These are phyloP conservation scores for Alisma plantagoaquatica DNA, from an alignment of 106 monocot species.

Conservation along the genomic window DNA sequence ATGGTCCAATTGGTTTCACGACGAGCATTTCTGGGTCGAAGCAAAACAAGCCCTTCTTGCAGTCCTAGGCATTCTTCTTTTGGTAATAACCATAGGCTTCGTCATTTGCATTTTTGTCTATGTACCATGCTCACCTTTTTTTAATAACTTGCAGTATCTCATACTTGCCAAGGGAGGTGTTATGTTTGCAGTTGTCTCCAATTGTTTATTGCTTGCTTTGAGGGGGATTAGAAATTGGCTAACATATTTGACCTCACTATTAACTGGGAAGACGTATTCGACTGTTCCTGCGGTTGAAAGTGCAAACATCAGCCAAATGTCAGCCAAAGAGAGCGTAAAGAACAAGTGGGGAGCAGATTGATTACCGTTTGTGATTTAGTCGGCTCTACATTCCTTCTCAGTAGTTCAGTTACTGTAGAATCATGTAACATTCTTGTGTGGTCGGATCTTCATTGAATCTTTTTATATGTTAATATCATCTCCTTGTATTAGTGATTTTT, in stretches of 20 bases:
- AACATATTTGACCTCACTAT: conserved; percentile 6
- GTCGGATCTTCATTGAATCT: too few species aligned
- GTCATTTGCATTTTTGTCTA: neutral
- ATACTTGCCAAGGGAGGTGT: conserved; percentile 58
- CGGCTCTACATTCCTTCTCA: too few species aligned
- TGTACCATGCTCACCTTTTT: neutral
- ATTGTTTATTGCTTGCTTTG: conserved; percentile 48
- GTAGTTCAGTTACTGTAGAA: too few species aligned
- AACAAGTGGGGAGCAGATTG: conserved; percentile 72
- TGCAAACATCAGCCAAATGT: conserved; percentile 10
- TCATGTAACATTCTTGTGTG: too few species aligned
- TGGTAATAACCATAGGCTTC: conserved; percentile 20
- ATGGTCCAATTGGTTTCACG: conserved; percentile 57
- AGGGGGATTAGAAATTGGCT: conserved; percentile 41
- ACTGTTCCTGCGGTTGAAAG: conserved; percentile 1
- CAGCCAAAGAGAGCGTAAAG: conserved; percentile 68
- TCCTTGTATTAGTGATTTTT: too few species aligned
- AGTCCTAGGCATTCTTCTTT: conserved; percentile 37
- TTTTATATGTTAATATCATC: too few species aligned
- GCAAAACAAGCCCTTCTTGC: conserved; percentile 52
- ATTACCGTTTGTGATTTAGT: neutral
- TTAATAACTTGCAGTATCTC: conserved; percentile 41
- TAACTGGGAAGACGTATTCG: conserved; percentile 6
- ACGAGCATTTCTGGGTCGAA: conserved; percentile 75
- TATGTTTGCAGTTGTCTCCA: conserved; percentile 61